Conservation (phyloP, 768 basidiomycete species). For the Mycena haematopus region DNA sequence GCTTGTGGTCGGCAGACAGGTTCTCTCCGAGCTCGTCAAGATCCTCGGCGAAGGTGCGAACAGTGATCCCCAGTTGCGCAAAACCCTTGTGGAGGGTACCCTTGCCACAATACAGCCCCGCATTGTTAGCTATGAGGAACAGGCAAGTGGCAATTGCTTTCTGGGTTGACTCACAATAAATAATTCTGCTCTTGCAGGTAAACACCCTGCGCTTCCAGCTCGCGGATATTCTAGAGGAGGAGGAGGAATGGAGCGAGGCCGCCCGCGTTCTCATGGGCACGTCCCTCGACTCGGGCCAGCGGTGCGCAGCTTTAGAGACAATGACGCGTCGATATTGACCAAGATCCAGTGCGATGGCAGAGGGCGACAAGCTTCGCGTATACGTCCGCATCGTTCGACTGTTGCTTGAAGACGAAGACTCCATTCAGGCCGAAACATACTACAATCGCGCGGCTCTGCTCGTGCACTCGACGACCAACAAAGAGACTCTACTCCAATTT, state of each 20-base stretch:
- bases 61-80: conserved; percentile 61
- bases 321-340: conserved; percentile 23
- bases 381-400: conserved; percentile 96
- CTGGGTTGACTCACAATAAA: background rate
- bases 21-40: conserved; percentile 85
- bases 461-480: conserved; percentile 79
- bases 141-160: conserved; percentile 57
- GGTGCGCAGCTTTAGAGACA: conserved; percentile 56
- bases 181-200: conserved; percentile 54
- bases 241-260: conserved; percentile 94
- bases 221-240: conserved; percentile 86
- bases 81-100: conserved; percentile 78
- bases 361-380: conserved; percentile 86
- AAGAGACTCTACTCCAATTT: conserved; percentile 81
- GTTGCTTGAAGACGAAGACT: conserved; percentile 95
- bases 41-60: conserved; percentile 63
- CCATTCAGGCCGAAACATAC: conserved; percentile 96
- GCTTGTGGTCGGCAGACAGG: conserved; percentile 87
- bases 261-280: conserved; percentile 93
- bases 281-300: conserved; percentile 86
- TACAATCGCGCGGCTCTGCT: conserved; percentile 95
- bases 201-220: conserved; percentile 85
- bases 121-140: conserved; percentile 93
- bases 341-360: conserved; percentile 60
- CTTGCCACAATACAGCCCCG: conserved; percentile 74